Conservation (phyloP, 1,139 yeast species). For the Candida freyschussii region DNA sequence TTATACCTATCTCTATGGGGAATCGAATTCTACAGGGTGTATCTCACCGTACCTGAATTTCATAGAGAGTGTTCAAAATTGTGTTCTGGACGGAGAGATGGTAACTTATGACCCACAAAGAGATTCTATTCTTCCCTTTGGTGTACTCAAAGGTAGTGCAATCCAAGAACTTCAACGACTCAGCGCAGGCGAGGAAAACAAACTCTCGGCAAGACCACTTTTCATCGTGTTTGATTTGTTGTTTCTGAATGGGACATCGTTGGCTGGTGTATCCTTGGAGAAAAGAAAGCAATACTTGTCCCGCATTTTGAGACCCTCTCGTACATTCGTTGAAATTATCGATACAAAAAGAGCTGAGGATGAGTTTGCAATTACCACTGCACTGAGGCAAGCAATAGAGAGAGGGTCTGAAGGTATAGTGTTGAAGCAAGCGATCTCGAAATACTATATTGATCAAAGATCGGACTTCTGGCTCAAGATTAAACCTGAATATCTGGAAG, state of each 20-base stretch:
- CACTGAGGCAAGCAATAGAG: conserved; percentile 55
- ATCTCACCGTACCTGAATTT: conserved; percentile 51
- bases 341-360: conserved; percentile 40
- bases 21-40: conserved; percentile 47
- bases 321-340: conserved; percentile 54
- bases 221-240: conserved; percentile 70
- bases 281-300: conserved; percentile 52
- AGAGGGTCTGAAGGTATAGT: conserved; percentile 79
- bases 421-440: conserved; percentile 58
- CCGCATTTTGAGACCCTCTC: conserved; percentile 42
- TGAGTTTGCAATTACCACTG: conserved; percentile 48
- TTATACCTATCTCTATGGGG: conserved; percentile 71
- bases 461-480: conserved; percentile 73
- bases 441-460: conserved; percentile 57
- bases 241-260: conserved; percentile 57
- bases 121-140: conserved; percentile 67
- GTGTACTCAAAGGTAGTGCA: conserved; percentile 71
- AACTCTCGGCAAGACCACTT: conserved; percentile 44
- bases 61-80: conserved; percentile 40
- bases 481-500: conserved; percentile 85
- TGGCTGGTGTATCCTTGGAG: conserved; percentile 49
- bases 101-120: conserved; percentile 73
- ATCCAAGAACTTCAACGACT: conserved; percentile 32
- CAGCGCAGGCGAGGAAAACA: conserved; percentile 11
- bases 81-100: conserved; percentile 88